Percentiles rank a stretch among this genome's conserved stretches.
Conservation (phyloP, 108 stramenopile species). For the Ochromonas danica region DNA sequence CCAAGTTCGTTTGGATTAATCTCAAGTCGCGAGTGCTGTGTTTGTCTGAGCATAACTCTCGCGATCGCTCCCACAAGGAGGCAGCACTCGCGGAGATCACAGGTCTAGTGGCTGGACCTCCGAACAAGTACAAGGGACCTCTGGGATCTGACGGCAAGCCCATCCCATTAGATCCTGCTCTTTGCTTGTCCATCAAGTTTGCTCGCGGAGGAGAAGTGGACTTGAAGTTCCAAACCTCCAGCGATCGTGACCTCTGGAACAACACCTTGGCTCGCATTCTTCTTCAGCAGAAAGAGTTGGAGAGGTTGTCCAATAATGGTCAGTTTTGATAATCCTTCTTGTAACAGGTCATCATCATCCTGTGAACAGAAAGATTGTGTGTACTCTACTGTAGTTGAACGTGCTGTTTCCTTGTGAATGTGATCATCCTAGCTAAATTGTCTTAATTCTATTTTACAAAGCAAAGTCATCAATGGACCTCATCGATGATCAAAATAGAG, state of each 20-base stretch:
- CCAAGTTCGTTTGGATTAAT: neutral
- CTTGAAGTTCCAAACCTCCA: neutral
- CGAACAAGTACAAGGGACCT: neutral
- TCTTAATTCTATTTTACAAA: too few species aligned
- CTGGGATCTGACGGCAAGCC: neutral
- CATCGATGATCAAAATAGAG: too few species aligned
- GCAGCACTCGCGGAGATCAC: neutral
- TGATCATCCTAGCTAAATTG: too few species aligned
- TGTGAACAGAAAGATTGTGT: too few species aligned
- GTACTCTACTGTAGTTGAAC: too few species aligned
- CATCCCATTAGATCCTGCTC: neutral
- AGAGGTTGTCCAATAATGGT: too few species aligned
- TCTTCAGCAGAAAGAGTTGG: too few species aligned
- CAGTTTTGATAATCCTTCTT: too few species aligned
- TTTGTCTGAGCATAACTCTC: neutral
- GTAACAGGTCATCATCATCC: too few species aligned
- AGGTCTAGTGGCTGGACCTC: slow-evolving; percentile 11
- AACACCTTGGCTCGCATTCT: too few species aligned
- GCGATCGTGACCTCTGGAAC: neutral
- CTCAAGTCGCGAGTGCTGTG: neutral
- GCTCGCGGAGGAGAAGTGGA: neutral
- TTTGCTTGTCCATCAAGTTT: slow-evolving; percentile 7
- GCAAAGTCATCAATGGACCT: too few species aligned
- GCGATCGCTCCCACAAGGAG: neutral
- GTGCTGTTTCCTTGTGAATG: too few species aligned